A percentile compares a stretch with the other conserved stretches of the same genome.
Conservation (phyloP, 192 early-diverging fungal genomes). For the Funneliformis geosporum region DNA sequence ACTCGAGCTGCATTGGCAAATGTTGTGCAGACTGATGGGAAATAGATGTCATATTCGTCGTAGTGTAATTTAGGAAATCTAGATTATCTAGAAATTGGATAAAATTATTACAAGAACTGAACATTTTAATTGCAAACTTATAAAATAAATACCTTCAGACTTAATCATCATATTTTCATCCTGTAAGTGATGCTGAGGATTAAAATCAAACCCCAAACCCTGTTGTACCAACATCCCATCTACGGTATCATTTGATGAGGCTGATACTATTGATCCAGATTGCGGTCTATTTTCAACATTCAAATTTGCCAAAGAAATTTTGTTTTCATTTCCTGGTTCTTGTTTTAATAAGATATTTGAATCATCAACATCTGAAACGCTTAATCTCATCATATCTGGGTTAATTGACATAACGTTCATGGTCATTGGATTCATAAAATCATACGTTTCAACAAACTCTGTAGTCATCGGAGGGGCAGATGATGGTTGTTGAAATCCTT, state of each 20-base stretch:
- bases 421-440: conserved; percentile 20
- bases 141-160: conserved; percentile 10
- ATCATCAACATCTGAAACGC: not conserved
- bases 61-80: conserved; percentile 11
- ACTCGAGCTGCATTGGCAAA: conserved; percentile 12
- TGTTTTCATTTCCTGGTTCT: not conserved
- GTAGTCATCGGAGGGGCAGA: conserved; percentile 26
- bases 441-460: conserved; percentile 22
- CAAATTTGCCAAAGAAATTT: not conserved
- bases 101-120: not conserved
- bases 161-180: conserved; percentile 17
- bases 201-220: conserved; percentile 3
- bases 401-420: conserved; percentile 4
- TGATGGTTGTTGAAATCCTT: conserved; percentile 26
- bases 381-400: conserved; percentile 14
- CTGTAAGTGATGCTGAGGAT: conserved; percentile 10
- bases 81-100: not conserved
- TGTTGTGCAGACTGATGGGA: conserved; percentile 16
- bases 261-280: not conserved
- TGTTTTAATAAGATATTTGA: not conserved
- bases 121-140: not conserved
- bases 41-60: not conserved
- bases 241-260: conserved; percentile 14
- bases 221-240: conserved; percentile 9
- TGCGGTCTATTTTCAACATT: not conserved